These are phyloP conservation scores for Diversispora epigaea DNA, from an alignment of 192 early-diverging fungal species.

Conservation along the genomic window DNA sequence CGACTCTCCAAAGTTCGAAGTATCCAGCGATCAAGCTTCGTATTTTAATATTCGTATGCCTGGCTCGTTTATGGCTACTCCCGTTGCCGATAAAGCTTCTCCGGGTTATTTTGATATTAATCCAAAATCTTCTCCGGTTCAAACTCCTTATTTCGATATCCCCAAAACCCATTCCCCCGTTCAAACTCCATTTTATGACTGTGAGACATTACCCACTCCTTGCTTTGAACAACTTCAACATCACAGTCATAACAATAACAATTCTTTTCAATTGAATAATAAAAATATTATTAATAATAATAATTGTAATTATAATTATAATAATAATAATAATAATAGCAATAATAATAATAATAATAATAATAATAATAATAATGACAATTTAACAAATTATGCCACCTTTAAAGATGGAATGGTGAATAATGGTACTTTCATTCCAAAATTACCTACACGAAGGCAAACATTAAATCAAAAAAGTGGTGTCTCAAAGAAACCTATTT, in stretches of 20 bases:
- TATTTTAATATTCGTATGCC: conserved; percentile 29
- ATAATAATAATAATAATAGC: background rate
- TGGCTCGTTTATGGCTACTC: conserved; percentile 15
- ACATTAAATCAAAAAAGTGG: background rate
- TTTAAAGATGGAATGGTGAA: background rate
- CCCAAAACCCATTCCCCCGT: background rate
- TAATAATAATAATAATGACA: background rate
- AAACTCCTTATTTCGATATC: conserved; percentile 24
- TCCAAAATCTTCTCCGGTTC: conserved; percentile 1
- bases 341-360: background rate
- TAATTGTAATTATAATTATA: background rate
- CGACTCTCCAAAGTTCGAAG: conserved; percentile 16
- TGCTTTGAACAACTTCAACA: conserved; percentile 24
- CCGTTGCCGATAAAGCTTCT: conserved; percentile 5
- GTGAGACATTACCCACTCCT: conserved; percentile 14
- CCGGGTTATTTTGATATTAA: conserved; percentile 27
- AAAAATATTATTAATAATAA: background rate
- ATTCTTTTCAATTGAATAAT: background rate
- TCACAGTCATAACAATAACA: background rate
- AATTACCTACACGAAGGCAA: background rate
- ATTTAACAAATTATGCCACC: background rate
- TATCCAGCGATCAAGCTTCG: conserved; percentile 15
- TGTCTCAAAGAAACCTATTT: background rate
- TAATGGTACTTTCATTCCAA: background rate
- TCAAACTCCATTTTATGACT: conserved; percentile 24